Conservation (phyloP, 441 rosid species). For the Syzygium malaccense region DNA sequence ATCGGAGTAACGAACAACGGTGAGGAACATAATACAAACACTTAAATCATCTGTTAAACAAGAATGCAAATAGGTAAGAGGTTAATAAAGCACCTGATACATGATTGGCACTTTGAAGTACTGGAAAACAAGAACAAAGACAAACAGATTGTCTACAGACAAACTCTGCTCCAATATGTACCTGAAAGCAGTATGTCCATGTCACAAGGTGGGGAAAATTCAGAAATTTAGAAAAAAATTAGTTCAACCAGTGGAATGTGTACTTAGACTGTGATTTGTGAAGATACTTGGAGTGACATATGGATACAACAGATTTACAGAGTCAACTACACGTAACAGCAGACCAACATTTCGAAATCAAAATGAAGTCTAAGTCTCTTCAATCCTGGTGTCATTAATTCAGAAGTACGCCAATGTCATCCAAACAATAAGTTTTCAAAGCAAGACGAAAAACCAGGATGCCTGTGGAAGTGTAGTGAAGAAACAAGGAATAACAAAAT, state of each 20-base stretch:
- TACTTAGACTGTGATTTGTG: not conserved
- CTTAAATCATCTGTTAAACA: not conserved
- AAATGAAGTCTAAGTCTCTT: not conserved
- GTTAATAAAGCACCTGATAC: constrained; percentile 59
- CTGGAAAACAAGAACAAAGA: constrained; percentile 86
- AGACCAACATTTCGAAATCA: not conserved
- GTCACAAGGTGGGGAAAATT: not conserved
- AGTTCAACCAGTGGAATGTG: not conserved
- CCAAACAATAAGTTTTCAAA: not conserved
- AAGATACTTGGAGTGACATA: not conserved
- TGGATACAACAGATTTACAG: not conserved
- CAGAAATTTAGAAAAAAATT: not conserved
- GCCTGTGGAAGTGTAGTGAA: not conserved
- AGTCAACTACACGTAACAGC: not conserved
- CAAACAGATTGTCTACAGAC: constrained; percentile 92
- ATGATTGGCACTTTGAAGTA: constrained; percentile 79
- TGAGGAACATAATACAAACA: not conserved
- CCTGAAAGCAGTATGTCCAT: constrained; percentile 33
- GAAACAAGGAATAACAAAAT: not conserved
- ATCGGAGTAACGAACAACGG: not conserved
- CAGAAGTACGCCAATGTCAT: not conserved
- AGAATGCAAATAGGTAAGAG: not conserved
- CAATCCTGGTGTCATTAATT: not conserved
- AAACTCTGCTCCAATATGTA: constrained; percentile 94
- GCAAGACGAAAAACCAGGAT: not conserved